Evolutionary conservation across 129 eudicot genomes (phyloP), one percentile per base, ranked within the genome.

Genomic region (Dittrichia graveolens): DNA sequence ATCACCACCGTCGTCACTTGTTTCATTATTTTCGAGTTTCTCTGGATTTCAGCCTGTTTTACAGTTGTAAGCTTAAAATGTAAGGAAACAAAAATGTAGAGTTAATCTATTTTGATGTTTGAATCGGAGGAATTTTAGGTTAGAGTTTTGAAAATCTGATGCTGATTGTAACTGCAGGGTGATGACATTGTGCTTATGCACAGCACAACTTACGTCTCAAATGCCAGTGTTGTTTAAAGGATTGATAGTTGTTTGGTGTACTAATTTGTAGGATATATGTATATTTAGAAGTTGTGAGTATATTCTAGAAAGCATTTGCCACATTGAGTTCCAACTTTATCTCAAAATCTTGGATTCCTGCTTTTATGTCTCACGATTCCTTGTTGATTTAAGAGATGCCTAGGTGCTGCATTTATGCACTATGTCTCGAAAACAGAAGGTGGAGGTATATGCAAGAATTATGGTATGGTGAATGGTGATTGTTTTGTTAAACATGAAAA

Each of bases 371-470:
- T 10, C 13, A 56, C 24, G 41, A 37, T 70, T 54, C 42, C 65
- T 70, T 40, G 52, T 10, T 56, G 75, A 35, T 54, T 18, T 55
- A 50, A 3, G 16, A 39, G 75, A 41, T 11, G 16, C 14, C 18
- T 69, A 69, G 50, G 67, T 37, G 19, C 6, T 42, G 34, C 66
- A 72, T 72, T 42, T 72, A 58, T 57, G 68, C 59, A 45, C 18
- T 68, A 68, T 16, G 46, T 5, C 16, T 43, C 0, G 16, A 16
- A 40, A 44, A 52, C 50, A 24, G 3, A 3, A 53, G 41, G 13
- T 39, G 64, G 54, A 43, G 52, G 44, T 12, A 40, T 54, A 19
- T 37, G 50, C n/a, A 19, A 16, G 38, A 68, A 52, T 40, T 15
- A 9, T 41, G 40, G 24, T 70, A 43, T 54, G 31, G 19, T 70